Base-by-base conservation (phyloP, 768 basidiomycete species). In the Pleurotus platypus region DNA sequence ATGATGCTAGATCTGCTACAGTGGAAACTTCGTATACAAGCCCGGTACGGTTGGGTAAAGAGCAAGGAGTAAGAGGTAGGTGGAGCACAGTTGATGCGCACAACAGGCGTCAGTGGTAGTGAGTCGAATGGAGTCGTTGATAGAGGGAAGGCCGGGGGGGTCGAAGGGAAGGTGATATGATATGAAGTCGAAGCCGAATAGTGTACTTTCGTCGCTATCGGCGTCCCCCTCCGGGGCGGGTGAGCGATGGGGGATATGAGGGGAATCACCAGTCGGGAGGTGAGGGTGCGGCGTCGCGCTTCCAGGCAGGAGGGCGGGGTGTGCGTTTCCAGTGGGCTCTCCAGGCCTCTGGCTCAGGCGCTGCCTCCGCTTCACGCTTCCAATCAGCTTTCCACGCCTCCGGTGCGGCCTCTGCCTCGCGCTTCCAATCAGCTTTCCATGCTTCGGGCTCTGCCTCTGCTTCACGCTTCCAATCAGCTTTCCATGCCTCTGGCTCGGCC, bases 401-500 rank as follows among this genome's bases (percentile, higher is more conserved):
- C 16, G 47, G 47, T 3, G 16, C 16, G 5, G 47, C 47, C 22
- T 48, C 47, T 7, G 47, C 16, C 24, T 51, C 49, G 16, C 49
- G 26, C 30, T 38, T 51, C 47, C 47, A 49, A 18, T 11, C 9
- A 7, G n/a, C 20, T 22, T 9, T 45, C 42, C 42, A 45, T n/a
- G 49, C 15, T 30, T 51, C 49, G 27, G 49, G 49, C 8, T 39
- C 9, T 39, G 51, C 18, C 24, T 39, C 37, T 12, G 51, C 51
- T 5, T 54, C 51, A 16, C 51, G 37, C 20, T 54, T 54, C 30
- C 30, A 35, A 4, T 35, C 30, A 2, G n/a, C n/a, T 9, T 15
- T n/a, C 51, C 51, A 54, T 13, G 51, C 18, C 20, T 54, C 51
- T 18, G 51, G n/a, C 15, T 54, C 51, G 6, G 51, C 51, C 15